Evolutionary conservation across 2,329 filamentous ascomycete species (phyloP).

Genomic region (Penicillium sp.): DNA sequence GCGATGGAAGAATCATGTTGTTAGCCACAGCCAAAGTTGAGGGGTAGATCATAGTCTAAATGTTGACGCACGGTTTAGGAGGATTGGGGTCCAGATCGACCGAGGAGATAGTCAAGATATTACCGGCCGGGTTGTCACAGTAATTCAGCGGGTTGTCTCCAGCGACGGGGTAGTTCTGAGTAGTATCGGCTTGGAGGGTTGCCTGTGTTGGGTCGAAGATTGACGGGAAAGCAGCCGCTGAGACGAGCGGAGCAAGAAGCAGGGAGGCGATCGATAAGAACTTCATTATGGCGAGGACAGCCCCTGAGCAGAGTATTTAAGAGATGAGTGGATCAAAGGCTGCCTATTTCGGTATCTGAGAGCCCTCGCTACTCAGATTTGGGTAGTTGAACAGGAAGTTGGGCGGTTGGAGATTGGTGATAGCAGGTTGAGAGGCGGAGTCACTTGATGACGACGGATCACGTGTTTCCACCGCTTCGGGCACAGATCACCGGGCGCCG

Average conservation of each 20-base stretch:
- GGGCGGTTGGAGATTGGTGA: conserved; percentile 9
- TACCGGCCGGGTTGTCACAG: conserved; percentile 70
- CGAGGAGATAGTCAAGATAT: conserved; percentile 75
- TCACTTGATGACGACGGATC: conserved; percentile 28
- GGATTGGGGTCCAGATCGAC: conserved; percentile 88
- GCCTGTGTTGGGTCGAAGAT: conserved; percentile 57
- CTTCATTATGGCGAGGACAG: conserved; percentile 42
- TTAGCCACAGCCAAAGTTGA: conserved; percentile 11
- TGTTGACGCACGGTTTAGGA: conserved; percentile 72
- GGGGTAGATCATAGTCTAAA: not conserved
- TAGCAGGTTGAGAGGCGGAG: conserved; percentile 13
- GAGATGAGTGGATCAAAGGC: not conserved
- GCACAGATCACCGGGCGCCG: conserved; percentile 1
- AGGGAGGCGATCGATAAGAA: conserved; percentile 43
- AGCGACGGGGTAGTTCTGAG: conserved; percentile 67
- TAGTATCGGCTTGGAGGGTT: conserved; percentile 50
- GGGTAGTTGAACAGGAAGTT: not conserved
- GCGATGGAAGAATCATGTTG: conserved; percentile 7
- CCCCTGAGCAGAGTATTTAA: not conserved
- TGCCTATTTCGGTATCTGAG: not conserved
- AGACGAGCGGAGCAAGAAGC: conserved; percentile 51
- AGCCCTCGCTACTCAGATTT: not conserved
- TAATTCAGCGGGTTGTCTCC: conserved; percentile 84
- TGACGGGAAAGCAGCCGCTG: conserved; percentile 48
- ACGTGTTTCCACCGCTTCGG: conserved; percentile 21